Base-by-base conservation (phyloP, 116 monocot species). In the Iris pallida region DNA sequence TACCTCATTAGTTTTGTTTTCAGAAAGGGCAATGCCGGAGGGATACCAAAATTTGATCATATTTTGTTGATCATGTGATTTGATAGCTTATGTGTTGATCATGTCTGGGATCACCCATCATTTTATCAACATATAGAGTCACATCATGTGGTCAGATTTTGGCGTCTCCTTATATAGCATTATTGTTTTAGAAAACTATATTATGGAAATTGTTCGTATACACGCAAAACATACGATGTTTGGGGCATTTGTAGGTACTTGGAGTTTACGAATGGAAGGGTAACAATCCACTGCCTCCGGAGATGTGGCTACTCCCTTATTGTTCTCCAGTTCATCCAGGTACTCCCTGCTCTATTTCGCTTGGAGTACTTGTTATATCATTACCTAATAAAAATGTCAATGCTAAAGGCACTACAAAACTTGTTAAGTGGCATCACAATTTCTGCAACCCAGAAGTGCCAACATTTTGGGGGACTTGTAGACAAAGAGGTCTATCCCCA, bases 221-320 rank as follows among this genome's bases (percentile, higher is more conserved):
- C 30, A 30, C 30, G 0, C 30, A 30, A 30, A 30, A 3, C 30
- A 3, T 3, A 30, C 30, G 0, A 0, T 30, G 2, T 30, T 30
- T 30, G 30, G 0, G 30, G 30, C 0, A 30, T 8, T 57, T 73
- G 41, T 47, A 82, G 82, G 74, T 82, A 62, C 75, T 82, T 47
- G 82, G 82, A 55, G 70, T 78, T 18, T 82, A 64, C 68, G 78
- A 82, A 51, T 78, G 82, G 82, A 74, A 78, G 5, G 82, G 82
- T n/a, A 74, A 66, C 55, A 82, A 82, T 67, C 82, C 78, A 13
- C 40, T 82, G 11, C 82, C 82, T 19, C 82, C 78, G 15, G 82
- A 82, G 51, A 66, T 75, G 55, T 78, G 73, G 74, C 45, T 82
- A 42, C 65, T 78, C 14, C 82, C 82, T 6, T 65, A 64, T 16